Base-by-base conservation (phyloP, 139 green algal genomes). In the Choricystis sp. region DNA sequence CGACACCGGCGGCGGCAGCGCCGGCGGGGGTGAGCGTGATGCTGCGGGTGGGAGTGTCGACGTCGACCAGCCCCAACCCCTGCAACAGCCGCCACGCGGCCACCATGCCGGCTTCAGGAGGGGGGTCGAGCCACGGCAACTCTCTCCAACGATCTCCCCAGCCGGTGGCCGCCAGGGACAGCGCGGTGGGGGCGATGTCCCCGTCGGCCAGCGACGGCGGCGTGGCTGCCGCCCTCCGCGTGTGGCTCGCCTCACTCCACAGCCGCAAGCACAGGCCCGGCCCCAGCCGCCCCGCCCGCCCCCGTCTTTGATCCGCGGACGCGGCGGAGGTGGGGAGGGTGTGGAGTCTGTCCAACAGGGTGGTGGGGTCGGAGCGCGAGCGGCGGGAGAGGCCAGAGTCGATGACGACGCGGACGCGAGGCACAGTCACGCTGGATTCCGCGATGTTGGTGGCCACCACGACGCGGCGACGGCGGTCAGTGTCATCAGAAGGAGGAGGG, bases 401-500 rank as follows among this genome's bases (percentile, higher is more conserved):
- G 3, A 90, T 73, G 16, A 90, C 83, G n/a, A 74, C 72, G 21
- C 29, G 69, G 49, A 90, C 81, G 14, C 78, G 76, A 4, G 81
- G 70, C 26, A 90, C 78, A 0, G 83, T 90, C 19, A 90, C 62
- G 2, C 57, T 75, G 21, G 58, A 64, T 66, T 75, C 73, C 0
- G 83, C 83, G 31, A 90, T 84, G 19, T 76, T 73, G 0, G 83
- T 86, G 29, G 77, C 57, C 27, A 90, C 68, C 23, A 90, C 77
- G 19, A 90, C 69, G 22, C 79, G 69, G 26, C 74, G 52, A 26
- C 4, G 57, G 60, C 29, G 63, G 49, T 5, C 40, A 2, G 21
- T n/a, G n/a, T n/a, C 59, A 63, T 28, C 59, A n/a, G 5, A 1
- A 29, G 29, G 29, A 21, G 52, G 56, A 1, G 56, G 69, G 69